These are phyloP conservation scores for Inonotus obliquus DNA, from an alignment of 1,284 basidiomycete genomes.

Conservation along the genomic window DNA sequence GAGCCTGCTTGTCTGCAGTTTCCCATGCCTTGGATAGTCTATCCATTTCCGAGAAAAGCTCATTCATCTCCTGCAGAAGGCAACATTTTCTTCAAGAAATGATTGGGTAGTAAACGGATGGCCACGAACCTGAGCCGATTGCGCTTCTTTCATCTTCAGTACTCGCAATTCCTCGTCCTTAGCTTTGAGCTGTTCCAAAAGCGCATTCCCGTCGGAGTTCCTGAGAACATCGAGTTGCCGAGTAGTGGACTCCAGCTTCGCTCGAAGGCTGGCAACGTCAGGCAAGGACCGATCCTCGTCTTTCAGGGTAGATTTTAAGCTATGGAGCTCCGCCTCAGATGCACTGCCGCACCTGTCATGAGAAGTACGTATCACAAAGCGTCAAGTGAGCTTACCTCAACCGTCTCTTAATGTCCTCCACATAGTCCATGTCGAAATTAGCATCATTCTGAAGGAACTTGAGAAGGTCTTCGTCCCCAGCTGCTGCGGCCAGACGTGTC, in stretches of 20 bases:
- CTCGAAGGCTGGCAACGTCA: conserved; percentile 4
- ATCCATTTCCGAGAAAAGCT: conserved; percentile 83
- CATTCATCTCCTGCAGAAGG: conserved; percentile 34
- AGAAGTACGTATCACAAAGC: conserved; percentile 34
- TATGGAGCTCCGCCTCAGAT: conserved; percentile 6
- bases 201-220: conserved; percentile 21
- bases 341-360: conserved; percentile 24
- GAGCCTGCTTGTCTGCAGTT: conserved; percentile 76
- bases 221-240: conserved; percentile 52
- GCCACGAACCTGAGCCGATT: conserved; percentile 46
- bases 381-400: conserved; percentile 45
- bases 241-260: not conserved
- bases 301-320: conserved; percentile 6
- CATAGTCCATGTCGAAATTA: conserved; percentile 53
- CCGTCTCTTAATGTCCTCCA: conserved; percentile 57
- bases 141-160: conserved; percentile 50
- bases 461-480: conserved; percentile 70
- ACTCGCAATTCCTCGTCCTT: conserved; percentile 61
- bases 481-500: conserved; percentile 70
- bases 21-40: conserved; percentile 87
- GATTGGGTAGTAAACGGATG: not conserved
- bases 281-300: not conserved
- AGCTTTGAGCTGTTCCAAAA: conserved; percentile 25
- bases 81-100: not conserved
- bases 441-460: conserved; percentile 62